phyloP scores from a whole-genome alignment of 2,329 filamentous ascomycete species.

The Lasiodiplodia citricola region DNA sequence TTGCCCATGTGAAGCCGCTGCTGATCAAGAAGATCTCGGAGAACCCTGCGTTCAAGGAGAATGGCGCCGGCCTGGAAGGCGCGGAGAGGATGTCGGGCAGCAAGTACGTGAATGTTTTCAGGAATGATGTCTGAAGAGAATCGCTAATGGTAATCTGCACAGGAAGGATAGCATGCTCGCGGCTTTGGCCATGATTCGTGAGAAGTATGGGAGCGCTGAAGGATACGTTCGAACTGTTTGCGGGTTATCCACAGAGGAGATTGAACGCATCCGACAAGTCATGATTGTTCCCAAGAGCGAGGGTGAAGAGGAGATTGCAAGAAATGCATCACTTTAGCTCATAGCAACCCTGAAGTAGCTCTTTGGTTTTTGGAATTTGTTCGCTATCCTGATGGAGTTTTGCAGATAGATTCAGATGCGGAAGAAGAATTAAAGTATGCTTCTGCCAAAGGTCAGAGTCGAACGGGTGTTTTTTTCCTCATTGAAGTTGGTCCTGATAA shows the following conservation, averaged over 20 bases:
- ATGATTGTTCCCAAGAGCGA: neutral
- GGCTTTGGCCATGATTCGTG: constrained; percentile 60
- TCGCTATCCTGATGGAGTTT: neutral
- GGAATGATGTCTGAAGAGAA: constrained; percentile 29
- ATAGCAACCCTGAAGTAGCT: neutral
- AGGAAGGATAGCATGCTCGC: constrained; percentile 54
- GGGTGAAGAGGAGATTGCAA: neutral
- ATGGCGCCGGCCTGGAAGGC: constrained; percentile 31
- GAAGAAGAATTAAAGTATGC: neutral
- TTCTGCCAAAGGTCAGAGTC: neutral
- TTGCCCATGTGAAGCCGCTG: constrained; percentile 28
- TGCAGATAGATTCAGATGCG: neutral
- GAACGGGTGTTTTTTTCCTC: neutral
- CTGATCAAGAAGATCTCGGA: constrained; percentile 54
- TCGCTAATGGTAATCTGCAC: constrained; percentile 32
- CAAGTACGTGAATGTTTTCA: constrained; percentile 44
- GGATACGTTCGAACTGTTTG: constrained; percentile 65
- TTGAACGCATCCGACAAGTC: constrained; percentile 53
- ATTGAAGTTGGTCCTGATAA: neutral
- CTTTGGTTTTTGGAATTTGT: neutral
- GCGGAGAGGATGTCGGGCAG: constrained; percentile 31
- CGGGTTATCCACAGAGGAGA: constrained; percentile 60
- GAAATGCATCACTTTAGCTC: neutral
- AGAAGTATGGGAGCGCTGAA: constrained; percentile 68
- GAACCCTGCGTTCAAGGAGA: constrained; percentile 48